Conservation (phyloP, 1,284 basidiomycete species). For the Apiotrichum akiyoshidainum region DNA sequence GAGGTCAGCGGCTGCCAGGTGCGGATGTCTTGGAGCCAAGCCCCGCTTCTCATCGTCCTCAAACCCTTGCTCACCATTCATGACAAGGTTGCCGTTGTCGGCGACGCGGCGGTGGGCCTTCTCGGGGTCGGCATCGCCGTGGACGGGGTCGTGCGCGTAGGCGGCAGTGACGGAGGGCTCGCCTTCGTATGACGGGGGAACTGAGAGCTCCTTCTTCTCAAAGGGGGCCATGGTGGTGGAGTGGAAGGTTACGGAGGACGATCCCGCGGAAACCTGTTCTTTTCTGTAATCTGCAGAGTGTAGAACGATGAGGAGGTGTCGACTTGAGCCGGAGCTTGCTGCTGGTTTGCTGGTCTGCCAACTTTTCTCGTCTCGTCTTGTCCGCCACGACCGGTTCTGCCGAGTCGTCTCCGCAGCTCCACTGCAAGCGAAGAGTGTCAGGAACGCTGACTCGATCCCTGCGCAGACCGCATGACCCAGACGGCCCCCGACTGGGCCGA, state of each 20-base stretch:
- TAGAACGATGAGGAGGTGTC: too few relatives aligned
- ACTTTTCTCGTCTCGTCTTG: too few relatives aligned
- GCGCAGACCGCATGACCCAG: too few relatives aligned
- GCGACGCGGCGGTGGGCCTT: constrained; percentile 1
- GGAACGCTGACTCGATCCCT: too few relatives aligned
- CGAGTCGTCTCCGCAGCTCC: too few relatives aligned
- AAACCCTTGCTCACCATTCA: background rate
- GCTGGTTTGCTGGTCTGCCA: too few relatives aligned
- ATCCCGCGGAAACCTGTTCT: too few relatives aligned
- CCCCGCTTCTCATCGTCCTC: background rate
- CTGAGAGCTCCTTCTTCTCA: background rate
- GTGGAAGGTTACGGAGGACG: background rate
- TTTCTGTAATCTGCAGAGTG: too few relatives aligned
- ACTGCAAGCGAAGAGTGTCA: too few relatives aligned
- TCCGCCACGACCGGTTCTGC: too few relatives aligned
- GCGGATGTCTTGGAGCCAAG: background rate
- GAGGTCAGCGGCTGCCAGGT: background rate
- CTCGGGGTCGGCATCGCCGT: constrained; percentile 6
- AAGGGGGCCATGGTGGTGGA: background rate
- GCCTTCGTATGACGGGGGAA: background rate
- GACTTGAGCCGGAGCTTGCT: too few relatives aligned
- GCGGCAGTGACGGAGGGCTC: constrained; percentile 2
- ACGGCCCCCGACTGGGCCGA: too few relatives aligned
- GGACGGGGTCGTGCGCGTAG: background rate
- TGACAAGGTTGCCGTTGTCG: constrained; percentile 4